phyloP scores from a whole-genome alignment of 768 basidiomycete genomes.

The Dentipellis sp. region DNA sequence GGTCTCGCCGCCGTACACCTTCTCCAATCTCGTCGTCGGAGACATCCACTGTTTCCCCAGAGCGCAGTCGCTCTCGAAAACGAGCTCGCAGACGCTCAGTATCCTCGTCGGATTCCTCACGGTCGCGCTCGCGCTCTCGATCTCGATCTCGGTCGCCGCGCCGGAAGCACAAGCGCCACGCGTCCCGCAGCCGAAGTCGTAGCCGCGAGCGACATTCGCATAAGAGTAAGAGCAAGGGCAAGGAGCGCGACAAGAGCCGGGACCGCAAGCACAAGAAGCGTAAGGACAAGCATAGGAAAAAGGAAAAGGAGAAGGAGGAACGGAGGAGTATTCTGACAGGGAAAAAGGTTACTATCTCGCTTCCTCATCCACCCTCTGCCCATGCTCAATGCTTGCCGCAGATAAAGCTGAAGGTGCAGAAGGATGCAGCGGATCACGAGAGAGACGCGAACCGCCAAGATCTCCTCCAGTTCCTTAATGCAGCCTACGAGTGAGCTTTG shows the following conservation, averaged over 20 bases:
- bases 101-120: neutral
- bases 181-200: neutral
- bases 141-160: neutral
- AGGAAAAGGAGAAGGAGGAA: conserved; percentile 33
- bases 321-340: conserved; percentile 50
- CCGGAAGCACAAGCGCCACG: neutral
- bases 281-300: conserved; percentile 16
- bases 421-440: conserved; percentile 45
- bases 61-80: too few species aligned
- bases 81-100: neutral
- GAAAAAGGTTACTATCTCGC: conserved; percentile 36
- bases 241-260: conserved; percentile 23
- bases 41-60: too few species aligned
- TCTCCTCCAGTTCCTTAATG: conserved; percentile 46
- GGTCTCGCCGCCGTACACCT: too few species aligned
- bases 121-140: neutral
- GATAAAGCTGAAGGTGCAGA: conserved; percentile 60
- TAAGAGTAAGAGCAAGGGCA: neutral
- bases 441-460: conserved; percentile 47
- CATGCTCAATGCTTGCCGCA: conserved; percentile 13
- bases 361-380: neutral
- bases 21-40: too few species aligned
- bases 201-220: neutral
- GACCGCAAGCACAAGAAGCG: conserved; percentile 24
- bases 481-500: conserved; percentile 25